Evolutionary conservation across 2,329 filamentous ascomycete species (phyloP), one percentile per base, ranked within the genome.

Genomic region (Pseudocercospora crystallina): DNA sequence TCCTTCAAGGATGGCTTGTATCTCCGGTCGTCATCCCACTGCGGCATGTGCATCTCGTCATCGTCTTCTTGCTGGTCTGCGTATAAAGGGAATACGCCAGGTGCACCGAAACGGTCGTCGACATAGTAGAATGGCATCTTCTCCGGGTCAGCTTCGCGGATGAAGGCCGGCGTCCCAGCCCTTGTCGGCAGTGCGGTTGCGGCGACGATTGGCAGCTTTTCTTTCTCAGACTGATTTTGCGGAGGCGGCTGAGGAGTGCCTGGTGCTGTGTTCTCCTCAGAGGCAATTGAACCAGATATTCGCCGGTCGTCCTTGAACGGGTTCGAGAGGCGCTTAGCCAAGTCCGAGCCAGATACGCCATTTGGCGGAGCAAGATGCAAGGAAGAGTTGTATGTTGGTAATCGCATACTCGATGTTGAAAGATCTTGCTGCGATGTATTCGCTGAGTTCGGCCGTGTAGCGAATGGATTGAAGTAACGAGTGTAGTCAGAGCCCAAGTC

Each of bases 31-130:
- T 78, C 74, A 55, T 79, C 75, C 42, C 73, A 73, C 40, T 69
- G 67, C 8, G 79, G 78, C 69, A 78, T 76, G 51, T 81, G 79
- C 65, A 80, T 71, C 20, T 76, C 74, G 54, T 81, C 79, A 54
- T 81, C 79, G 20, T 71, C 71, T 59, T 81, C 79, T 41, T 73
- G 69, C 52, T 79, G 72, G 52, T 80, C 73, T 11, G 69, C 66
- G 55, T 77, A 77, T 14, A 80, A 59, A 4, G 77, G 72, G 60
- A 75, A 76, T 1, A 58, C 61, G 51, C 67, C 67, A 15, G 76
- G 74, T 8, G 71, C 73, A 13, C 65, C 69, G 10, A 80, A 62
- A 30, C 75, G 68, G 57, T 80, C 76, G 59, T 80, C 75, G 9
- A 77, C 59, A 20, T 72, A 71, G 53, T 73, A 70, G 51, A 69